These are phyloP conservation scores for Epithemia pelagica DNA, from an alignment of 108 stramenopile genomes.

Conservation along the genomic window DNA sequence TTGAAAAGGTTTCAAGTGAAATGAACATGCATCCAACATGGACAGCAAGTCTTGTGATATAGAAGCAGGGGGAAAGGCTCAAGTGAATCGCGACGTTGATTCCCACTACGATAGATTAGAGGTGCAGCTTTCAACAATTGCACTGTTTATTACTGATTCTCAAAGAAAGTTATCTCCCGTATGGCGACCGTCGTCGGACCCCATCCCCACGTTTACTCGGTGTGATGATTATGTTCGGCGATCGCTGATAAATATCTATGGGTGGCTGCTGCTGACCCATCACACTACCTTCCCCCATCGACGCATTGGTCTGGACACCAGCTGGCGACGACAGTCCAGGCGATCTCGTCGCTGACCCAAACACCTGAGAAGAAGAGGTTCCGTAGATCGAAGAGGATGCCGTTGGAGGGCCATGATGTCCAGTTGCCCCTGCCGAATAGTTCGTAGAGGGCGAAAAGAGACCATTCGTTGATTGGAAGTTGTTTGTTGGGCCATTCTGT, in stretches of 20 bases:
- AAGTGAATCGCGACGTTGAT: too few species aligned
- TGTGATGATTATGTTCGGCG: slow-evolving; percentile 16
- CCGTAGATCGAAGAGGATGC: neutral
- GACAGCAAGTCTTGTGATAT: too few species aligned
- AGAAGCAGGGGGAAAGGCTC: too few species aligned
- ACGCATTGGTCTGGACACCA: neutral
- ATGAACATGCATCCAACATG: too few species aligned
- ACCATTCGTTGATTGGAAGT: too few species aligned
- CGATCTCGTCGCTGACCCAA: neutral
- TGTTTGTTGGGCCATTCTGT: too few species aligned
- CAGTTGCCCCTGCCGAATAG: too few species aligned
- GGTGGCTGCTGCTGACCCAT: neutral
- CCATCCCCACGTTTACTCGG: slow-evolving; percentile 39
- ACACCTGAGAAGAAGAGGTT: neutral
- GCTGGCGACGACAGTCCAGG: neutral
- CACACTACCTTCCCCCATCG: neutral
- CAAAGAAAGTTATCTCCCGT: slow-evolving; percentile 4
- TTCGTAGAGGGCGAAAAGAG: too few species aligned
- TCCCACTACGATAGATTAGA: too few species aligned
- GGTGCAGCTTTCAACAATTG: too few species aligned
- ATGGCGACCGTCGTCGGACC: slow-evolving; percentile 28
- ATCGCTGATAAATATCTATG: slow-evolving; percentile 5
- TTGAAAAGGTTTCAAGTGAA: too few species aligned
- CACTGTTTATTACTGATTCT: too few species aligned
- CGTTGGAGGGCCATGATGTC: neutral